Evolutionary conservation across 2,329 filamentous ascomycete genomes (phyloP).

Genomic region (Moelleriella libera): DNA sequence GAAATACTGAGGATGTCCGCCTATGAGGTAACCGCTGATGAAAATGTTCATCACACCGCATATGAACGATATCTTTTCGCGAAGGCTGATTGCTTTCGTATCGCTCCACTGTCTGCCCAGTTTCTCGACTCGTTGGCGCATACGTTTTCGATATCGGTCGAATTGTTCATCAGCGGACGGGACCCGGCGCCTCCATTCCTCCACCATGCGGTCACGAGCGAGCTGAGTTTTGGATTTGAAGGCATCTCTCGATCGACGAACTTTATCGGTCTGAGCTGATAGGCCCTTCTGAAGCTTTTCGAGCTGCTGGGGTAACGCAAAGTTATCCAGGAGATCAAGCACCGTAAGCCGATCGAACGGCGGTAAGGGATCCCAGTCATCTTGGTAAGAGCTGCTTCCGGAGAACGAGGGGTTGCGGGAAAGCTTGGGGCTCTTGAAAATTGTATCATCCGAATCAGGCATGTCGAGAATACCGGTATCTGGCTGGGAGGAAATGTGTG

Average conservation of each 20-base stretch:
- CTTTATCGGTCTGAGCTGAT: constrained; percentile 69
- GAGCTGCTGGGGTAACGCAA: constrained; percentile 77
- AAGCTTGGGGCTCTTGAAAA: constrained; percentile 37
- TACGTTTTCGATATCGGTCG: constrained; percentile 75
- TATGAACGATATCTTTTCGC: constrained; percentile 94
- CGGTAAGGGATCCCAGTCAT: constrained; percentile 76
- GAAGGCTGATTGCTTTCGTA: constrained; percentile 70
- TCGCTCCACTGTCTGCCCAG: constrained; percentile 79
- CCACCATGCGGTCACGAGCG: constrained; percentile 80
- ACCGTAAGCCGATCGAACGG: constrained; percentile 82
- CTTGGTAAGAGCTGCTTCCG: constrained; percentile 72
- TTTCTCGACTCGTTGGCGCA: constrained; percentile 81
- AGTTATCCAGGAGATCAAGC: constrained; percentile 88
- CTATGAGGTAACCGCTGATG: constrained; percentile 86
- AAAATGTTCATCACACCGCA: constrained; percentile 95
- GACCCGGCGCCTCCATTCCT: constrained; percentile 79
- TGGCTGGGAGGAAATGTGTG: constrained; percentile 18
- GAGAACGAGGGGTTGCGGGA: constrained; percentile 73
- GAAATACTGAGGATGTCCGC: constrained; percentile 72
- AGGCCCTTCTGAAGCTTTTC: constrained; percentile 81
- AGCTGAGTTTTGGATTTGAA: constrained; percentile 61
- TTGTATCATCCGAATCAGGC: constrained; percentile 31
- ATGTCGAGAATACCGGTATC: constrained; percentile 32
- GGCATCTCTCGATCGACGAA: constrained; percentile 69
- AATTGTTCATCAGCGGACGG: constrained; percentile 85